Evolutionary conservation across 192 early-diverging fungal genomes (phyloP).

Genomic region (Chytriomyces hyalinus): DNA sequence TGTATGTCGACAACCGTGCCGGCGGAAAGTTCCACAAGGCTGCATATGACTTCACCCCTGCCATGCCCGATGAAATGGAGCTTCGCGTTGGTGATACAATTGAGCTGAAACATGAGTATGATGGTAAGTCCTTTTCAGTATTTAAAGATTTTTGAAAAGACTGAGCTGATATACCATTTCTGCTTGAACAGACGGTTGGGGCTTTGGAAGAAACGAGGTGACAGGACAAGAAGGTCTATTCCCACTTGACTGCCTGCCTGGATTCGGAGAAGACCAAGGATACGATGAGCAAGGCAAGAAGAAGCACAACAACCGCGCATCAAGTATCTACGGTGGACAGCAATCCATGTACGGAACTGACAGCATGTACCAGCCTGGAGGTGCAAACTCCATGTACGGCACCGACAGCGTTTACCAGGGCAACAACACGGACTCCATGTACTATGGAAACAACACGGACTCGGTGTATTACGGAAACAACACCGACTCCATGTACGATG

Average conservation of each 20-base stretch:
- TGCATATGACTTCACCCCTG: constrained; percentile 3
- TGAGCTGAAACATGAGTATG: constrained; percentile 2
- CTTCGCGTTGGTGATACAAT: constrained; percentile 9
- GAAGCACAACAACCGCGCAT: constrained; percentile 9
- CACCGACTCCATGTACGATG: constrained; percentile 16
- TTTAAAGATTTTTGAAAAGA: constrained; percentile 20
- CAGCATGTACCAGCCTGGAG: not conserved
- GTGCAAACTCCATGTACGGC: not conserved
- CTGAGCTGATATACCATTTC: no score
- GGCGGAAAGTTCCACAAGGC: no score
- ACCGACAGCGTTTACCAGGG: not conserved
- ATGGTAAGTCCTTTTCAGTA: not conserved
- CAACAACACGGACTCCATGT: not conserved
- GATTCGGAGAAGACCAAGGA: not conserved
- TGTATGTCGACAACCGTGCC: not conserved
- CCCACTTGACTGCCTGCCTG: not conserved
- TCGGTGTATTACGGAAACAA: constrained; percentile 15
- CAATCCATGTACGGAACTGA: not conserved
- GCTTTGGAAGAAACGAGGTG: constrained; percentile 6
- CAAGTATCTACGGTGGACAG: constrained; percentile 8
- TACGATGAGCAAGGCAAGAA: constrained; percentile 18
- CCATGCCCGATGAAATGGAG: constrained; percentile 23
- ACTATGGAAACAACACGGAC: constrained; percentile 22
- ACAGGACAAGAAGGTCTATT: constrained; percentile 15
- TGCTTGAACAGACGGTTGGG: constrained; percentile 3